Base-by-base conservation (phyloP, 2,329 filamentous ascomycete species). In the Scedosporium apiospermum region DNA sequence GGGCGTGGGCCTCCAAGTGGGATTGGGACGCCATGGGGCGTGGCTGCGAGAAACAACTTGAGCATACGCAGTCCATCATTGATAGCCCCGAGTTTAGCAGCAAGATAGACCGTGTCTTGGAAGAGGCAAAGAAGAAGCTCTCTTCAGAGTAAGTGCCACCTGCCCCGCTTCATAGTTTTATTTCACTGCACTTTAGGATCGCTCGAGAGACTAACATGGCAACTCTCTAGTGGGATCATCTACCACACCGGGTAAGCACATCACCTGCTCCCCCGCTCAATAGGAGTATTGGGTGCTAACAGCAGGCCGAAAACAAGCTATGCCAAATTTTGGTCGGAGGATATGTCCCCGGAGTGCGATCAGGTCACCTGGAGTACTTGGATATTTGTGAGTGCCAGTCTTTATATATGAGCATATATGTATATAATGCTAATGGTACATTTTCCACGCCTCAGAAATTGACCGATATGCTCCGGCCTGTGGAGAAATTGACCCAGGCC, bases 21-120 rank as follows among this genome's bases (percentile, higher is more conserved):
- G 42, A 64, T 51, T 63, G 41, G 30, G 63, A 65, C n/a, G 41
- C 42, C 4, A 27, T 64, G 14, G 51, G 61, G 3, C 62, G 60
- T n/a, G 63, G 62, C 34, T 65, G 64, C 26, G 57, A 26, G 3
- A 57, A 12, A 16, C 64, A 65, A 57, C 60, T 65, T 6, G 34
- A 57, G 14, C 12, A 18, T 9, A 30, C 62, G 12, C 30, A 61
- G 21, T 14, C 16, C 4, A 58, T 64, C 23, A 44, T 63, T n/a
- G 57, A 57, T 23, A 53, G 61, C 26, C 27, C 16, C 30, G 62
- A 57, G 6, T 63, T 64, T 42, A 51, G 30, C n/a, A 10, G 30
- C 27, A 62, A 62, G 18, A 18, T 64, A 16, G 63, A 64, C 30
- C 18, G 12, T 23, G 57, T 64, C 26, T 51, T 63, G 30, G 6